Percentiles rank a stretch among this genome's conserved stretches.
phyloP scores from a whole-genome alignment of 1,139 yeast species.

The Saccharomyces pastorianus region DNA sequence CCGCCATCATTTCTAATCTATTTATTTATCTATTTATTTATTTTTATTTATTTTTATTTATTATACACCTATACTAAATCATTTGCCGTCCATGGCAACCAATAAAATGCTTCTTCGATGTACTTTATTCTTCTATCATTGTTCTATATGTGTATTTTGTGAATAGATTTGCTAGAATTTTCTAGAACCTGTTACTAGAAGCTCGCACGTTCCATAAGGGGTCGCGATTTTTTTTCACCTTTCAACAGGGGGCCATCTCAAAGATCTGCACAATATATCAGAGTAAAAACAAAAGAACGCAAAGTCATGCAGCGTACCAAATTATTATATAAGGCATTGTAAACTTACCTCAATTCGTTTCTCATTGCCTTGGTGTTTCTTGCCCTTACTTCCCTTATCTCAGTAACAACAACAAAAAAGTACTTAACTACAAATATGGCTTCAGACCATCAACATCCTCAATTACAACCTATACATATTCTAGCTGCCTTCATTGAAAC shows the following conservation, averaged over 20 bases:
- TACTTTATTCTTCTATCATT: background rate
- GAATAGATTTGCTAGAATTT: too few species aligned
- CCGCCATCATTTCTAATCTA: background rate
- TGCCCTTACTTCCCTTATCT: background rate
- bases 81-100: background rate
- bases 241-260: background rate
- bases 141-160: background rate
- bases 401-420: background rate
- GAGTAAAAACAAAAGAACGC: background rate
- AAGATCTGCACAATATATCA: background rate
- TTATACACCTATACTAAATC: background rate
- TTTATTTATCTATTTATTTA: constrained; percentile 7
- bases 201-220: background rate
- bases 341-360: background rate
- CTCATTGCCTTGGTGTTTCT: background rate
- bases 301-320: background rate
- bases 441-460: constrained; percentile 74
- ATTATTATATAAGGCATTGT: background rate
- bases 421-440: constrained; percentile 40
- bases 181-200: background rate
- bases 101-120: constrained; percentile 7
- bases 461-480: constrained; percentile 76
- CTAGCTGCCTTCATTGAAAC: constrained; percentile 87
- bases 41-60: too few species aligned
- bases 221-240: background rate